phyloP scores from a whole-genome alignment of 2,329 filamentous ascomycete genomes.

The Xylariaceae sp. region DNA sequence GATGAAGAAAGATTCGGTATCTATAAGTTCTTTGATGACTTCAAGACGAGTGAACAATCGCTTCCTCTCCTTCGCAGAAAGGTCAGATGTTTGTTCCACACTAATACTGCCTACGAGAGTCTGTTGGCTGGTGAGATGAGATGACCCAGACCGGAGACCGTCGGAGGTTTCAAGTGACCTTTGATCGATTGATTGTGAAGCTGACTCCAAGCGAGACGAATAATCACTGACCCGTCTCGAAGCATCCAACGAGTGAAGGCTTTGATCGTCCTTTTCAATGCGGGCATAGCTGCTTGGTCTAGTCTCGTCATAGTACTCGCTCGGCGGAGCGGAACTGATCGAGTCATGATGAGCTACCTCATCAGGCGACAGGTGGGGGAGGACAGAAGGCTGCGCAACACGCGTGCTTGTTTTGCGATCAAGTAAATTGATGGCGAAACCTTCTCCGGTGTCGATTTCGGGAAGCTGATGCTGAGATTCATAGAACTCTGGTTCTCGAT shows the following conservation, averaged over 20 bases:
- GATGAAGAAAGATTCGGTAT: constrained; percentile 88
- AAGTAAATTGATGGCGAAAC: constrained; percentile 48
- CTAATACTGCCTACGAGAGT: constrained; percentile 34
- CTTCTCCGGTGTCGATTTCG: constrained; percentile 48
- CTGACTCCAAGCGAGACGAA: constrained; percentile 39
- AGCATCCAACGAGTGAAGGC: constrained; percentile 38
- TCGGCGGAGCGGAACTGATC: constrained; percentile 31
- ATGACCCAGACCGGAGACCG: constrained; percentile 34
- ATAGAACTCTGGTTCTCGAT: constrained; percentile 23
- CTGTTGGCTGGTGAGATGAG: constrained; percentile 35
- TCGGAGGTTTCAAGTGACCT: constrained; percentile 43
- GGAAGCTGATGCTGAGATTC: constrained; percentile 39
- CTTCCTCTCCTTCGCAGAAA: constrained; percentile 56
- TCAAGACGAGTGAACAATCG: constrained; percentile 77
- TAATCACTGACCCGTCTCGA: constrained; percentile 46
- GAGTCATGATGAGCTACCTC: constrained; percentile 24
- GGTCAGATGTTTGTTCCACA: constrained; percentile 26
- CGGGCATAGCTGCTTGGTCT: constrained; percentile 39
- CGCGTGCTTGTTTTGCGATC: constrained; percentile 30
- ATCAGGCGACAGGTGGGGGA: constrained; percentile 47
- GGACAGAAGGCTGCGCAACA: constrained; percentile 43
- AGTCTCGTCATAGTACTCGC: constrained; percentile 40
- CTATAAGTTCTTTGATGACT: constrained; percentile 85
- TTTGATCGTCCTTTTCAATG: constrained; percentile 40
- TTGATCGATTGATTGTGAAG: constrained; percentile 44